Conservation (phyloP, 768 basidiomycete species). For the Xerocomus spinulosus region DNA sequence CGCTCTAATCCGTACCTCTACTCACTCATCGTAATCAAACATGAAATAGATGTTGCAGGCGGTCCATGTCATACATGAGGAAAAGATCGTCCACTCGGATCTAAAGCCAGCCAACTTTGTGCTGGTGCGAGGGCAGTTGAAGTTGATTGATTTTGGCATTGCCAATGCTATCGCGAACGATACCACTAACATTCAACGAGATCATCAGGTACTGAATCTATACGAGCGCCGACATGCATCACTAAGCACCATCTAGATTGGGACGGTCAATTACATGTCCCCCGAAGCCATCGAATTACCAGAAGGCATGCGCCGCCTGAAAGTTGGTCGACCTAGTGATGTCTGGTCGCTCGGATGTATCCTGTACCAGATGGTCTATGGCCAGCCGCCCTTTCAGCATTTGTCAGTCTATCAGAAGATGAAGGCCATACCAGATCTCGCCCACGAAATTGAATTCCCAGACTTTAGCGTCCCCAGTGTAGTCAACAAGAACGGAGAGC, state of each 20-base stretch:
- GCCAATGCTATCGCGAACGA: slow-evolving; percentile 98
- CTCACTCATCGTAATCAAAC: not conserved
- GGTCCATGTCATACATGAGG: slow-evolving; percentile 96
- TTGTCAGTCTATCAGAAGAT: slow-evolving; percentile 84
- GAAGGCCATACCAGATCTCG: slow-evolving; percentile 83
- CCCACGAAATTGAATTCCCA: slow-evolving; percentile 78
- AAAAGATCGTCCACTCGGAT: slow-evolving; percentile 98
- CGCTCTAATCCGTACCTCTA: slow-evolving; percentile 12
- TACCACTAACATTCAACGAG: slow-evolving; percentile 95
- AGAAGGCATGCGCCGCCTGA: slow-evolving; percentile 82
- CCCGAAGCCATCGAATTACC: slow-evolving; percentile 92
- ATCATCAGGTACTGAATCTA: slow-evolving; percentile 67
- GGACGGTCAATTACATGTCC: slow-evolving; percentile 98
- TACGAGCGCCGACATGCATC: not conserved
- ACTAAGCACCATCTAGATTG: slow-evolving; percentile 53
- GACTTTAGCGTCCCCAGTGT: slow-evolving; percentile 51
- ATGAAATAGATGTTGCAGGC: slow-evolving; percentile 86
- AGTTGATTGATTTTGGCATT: slow-evolving; percentile 99
- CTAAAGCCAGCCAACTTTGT: slow-evolving; percentile 99
- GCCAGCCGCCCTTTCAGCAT: slow-evolving; percentile 86
- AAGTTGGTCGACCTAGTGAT: slow-evolving; percentile 93
- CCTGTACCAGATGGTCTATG: slow-evolving; percentile 98
- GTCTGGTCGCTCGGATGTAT: slow-evolving; percentile 99
- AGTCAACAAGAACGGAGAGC: slow-evolving; percentile 31
- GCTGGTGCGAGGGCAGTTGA: slow-evolving; percentile 88